Evolutionary conservation across 495 filamentous ascomycete species (phyloP).

Genomic region (Neurospora pannonica): DNA sequence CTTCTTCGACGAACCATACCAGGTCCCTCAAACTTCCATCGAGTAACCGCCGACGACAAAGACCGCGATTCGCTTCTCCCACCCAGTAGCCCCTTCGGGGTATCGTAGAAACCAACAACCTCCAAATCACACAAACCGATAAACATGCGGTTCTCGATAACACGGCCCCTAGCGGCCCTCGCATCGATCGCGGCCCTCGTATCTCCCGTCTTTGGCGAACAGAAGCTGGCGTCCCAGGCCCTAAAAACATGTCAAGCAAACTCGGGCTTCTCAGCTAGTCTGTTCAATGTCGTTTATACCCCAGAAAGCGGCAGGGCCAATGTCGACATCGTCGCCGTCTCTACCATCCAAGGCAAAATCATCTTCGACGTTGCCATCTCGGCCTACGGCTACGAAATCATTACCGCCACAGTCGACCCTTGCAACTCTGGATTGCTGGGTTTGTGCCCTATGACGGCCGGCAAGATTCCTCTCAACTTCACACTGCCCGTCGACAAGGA

Average conservation of each 20-base stretch:
- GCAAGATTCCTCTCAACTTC: conserved; percentile 68
- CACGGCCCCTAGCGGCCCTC: conserved; percentile 17
- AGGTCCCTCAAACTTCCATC: background rate
- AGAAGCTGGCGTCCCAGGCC: conserved; percentile 58
- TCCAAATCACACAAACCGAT: background rate
- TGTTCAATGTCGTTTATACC: conserved; percentile 74
- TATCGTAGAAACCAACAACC: background rate
- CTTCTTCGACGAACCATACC: background rate
- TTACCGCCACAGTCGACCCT: conserved; percentile 59
- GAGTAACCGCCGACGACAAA: background rate
- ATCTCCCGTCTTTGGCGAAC: conserved; percentile 17
- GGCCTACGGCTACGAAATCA: conserved; percentile 72
- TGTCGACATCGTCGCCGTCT: conserved; percentile 74
- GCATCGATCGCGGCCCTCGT: conserved; percentile 17
- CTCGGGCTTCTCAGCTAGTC: conserved; percentile 69
- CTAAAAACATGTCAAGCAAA: conserved; percentile 70
- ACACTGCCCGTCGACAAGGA: conserved; percentile 51
- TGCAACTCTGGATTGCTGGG: conserved; percentile 62
- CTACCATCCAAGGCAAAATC: conserved; percentile 76
- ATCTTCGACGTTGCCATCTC: conserved; percentile 64
- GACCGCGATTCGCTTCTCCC: background rate
- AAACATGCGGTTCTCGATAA: background rate
- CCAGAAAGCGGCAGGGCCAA: conserved; percentile 62
- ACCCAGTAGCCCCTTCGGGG: background rate
- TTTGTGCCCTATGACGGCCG: conserved; percentile 89